phyloP scores from a whole-genome alignment of 2,329 filamentous ascomycete species.

The Zymoseptoria pseudotritici region DNA sequence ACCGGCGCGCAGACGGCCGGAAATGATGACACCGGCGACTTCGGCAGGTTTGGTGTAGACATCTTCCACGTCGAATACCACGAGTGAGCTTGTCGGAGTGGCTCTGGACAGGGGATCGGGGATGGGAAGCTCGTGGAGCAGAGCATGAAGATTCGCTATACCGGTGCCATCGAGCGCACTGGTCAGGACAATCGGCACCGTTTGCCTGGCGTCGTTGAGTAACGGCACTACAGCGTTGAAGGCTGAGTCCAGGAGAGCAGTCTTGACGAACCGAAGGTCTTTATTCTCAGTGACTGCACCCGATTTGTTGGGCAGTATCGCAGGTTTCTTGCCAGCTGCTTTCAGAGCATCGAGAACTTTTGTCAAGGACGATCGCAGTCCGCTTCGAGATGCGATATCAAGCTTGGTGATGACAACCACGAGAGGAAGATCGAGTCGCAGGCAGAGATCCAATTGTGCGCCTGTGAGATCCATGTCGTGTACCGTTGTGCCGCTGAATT shows the following conservation, averaged over 20 bases:
- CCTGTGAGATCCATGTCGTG: constrained; percentile 64
- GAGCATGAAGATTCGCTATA: constrained; percentile 71
- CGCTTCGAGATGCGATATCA: constrained; percentile 69
- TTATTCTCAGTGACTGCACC: constrained; percentile 26
- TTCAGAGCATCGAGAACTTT: constrained; percentile 74
- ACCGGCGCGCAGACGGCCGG: constrained; percentile 76
- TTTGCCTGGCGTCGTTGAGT: constrained; percentile 36
- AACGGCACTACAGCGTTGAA: constrained; percentile 49
- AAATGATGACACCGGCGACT: constrained; percentile 54
- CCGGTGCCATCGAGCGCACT: constrained; percentile 81
- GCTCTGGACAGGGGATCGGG: constrained; percentile 24
- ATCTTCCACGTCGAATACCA: constrained; percentile 83
- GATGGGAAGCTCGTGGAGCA: constrained; percentile 69
- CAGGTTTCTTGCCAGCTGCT: constrained; percentile 62
- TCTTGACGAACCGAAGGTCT: constrained; percentile 51
- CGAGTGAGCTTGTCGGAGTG: constrained; percentile 17
- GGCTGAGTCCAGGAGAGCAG: constrained; percentile 51
- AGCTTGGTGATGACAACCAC: constrained; percentile 84
- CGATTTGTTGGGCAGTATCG: constrained; percentile 50
- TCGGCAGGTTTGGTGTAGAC: constrained; percentile 59
- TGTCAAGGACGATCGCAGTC: constrained; percentile 61
- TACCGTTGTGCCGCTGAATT: constrained; percentile 44
- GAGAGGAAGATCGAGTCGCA: constrained; percentile 70
- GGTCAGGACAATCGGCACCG: constrained; percentile 79
- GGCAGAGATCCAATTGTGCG: constrained; percentile 75